Percentiles rank a stretch among this genome's conserved stretches.
Conservation (phyloP, 768 basidiomycete genomes). For the Suillus placidus region DNA sequence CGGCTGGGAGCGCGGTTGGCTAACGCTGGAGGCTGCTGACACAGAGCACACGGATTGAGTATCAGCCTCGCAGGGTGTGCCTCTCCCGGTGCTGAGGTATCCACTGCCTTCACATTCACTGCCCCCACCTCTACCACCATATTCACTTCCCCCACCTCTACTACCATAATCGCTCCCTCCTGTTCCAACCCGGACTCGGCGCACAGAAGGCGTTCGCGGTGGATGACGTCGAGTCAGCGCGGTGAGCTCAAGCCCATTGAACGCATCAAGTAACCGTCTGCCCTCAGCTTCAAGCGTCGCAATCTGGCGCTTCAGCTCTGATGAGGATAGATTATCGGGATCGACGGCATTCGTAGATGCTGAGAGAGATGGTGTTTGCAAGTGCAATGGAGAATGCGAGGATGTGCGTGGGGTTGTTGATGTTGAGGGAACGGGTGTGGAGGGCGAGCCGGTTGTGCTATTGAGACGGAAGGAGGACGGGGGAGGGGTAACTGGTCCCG, state of each 20-base stretch:
- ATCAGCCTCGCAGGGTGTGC: slow-evolving; percentile 47
- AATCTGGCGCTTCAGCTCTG: slow-evolving; percentile 69
- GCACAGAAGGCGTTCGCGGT: slow-evolving; percentile 35
- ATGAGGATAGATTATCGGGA: slow-evolving; percentile 60
- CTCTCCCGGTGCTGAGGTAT: slow-evolving; percentile 27
- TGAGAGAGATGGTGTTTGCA: slow-evolving; percentile 37
- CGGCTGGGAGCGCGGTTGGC: slow-evolving; percentile 49
- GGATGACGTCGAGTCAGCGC: slow-evolving; percentile 50
- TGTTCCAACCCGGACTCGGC: slow-evolving; percentile 21
- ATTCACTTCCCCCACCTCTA: slow-evolving; percentile 13
- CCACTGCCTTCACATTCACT: slow-evolving; percentile 28
- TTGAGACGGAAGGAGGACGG: slow-evolving; percentile 55
- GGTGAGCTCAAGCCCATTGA: slow-evolving; percentile 76
- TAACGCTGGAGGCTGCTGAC: slow-evolving; percentile 52
- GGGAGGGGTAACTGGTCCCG: slow-evolving; percentile 37
- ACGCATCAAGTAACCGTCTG: slow-evolving; percentile 72
- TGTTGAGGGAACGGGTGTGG: slow-evolving; percentile 32
- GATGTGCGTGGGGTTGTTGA: slow-evolving; percentile 32
- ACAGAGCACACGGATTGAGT: slow-evolving; percentile 55
- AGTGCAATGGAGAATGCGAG: slow-evolving; percentile 36
- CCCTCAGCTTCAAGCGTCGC: slow-evolving; percentile 71
- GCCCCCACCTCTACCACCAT: slow-evolving; percentile 26
- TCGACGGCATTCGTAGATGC: slow-evolving; percentile 44
- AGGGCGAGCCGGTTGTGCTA: slow-evolving; percentile 41
- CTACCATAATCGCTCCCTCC: slow-evolving; percentile 30